These are phyloP conservation scores for Pythium inflatum DNA, from an alignment of 352 stramenopile species.

Conservation along the genomic window DNA sequence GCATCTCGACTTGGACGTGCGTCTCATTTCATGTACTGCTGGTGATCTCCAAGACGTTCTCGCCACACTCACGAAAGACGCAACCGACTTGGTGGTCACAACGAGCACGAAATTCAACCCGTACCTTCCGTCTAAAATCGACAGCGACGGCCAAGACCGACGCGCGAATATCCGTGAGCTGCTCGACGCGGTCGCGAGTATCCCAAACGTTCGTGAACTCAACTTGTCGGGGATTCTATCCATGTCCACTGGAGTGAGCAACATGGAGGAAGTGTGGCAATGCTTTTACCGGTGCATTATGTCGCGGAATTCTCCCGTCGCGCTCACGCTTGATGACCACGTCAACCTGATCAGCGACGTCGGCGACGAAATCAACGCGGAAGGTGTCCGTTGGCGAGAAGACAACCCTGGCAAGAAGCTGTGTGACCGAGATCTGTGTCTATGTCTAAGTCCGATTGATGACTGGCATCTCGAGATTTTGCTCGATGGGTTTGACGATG, in stretches of 20 bases:
- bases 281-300: neutral
- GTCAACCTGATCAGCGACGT: neutral
- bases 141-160: constrained; percentile 11
- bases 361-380: too few relatives aligned
- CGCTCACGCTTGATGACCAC: neutral
- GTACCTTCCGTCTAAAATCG: too few relatives aligned
- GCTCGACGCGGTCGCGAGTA: neutral
- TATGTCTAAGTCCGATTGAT: too few relatives aligned
- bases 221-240: neutral
- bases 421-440: too few relatives aligned
- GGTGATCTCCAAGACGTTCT: constrained; percentile 7
- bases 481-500: constrained; percentile 3
- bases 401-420: too few relatives aligned
- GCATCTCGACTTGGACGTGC: constrained; percentile 12
- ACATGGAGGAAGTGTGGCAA: neutral
- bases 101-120: neutral
- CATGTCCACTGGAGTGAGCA: neutral
- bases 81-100: neutral
- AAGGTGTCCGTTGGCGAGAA: too few relatives aligned
- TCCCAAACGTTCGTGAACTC: neutral
- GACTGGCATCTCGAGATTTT: too few relatives aligned
- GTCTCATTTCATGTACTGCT: constrained; percentile 17
- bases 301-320: neutral
- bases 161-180: constrained; percentile 2
- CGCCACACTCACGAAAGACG: neutral